Conservation (phyloP, 2,329 filamentous ascomycete genomes). For the Tetracladium maxilliforme region DNA sequence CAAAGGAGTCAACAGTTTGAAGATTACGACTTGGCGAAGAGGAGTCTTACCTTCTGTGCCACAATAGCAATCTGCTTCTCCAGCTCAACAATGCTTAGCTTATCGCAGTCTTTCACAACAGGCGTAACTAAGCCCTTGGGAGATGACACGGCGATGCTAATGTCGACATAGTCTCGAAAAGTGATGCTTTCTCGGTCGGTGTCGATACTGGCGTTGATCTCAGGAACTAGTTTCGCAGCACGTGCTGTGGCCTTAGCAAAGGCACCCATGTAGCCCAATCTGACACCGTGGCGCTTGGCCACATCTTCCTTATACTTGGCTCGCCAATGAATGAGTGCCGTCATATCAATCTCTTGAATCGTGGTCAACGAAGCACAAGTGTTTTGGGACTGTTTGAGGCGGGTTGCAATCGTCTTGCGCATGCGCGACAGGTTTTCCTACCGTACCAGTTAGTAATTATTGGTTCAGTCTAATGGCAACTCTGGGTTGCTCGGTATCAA, state of each 20-base stretch:
- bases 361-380: conserved; percentile 65
- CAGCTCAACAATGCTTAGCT: conserved; percentile 16
- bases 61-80: conserved; percentile 46
- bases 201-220: conserved; percentile 47
- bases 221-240: conserved; percentile 53
- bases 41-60: conserved; percentile 51
- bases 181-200: conserved; percentile 43
- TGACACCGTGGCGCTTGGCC: conserved; percentile 13
- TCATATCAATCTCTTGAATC: too few species aligned
- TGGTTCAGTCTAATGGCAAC: not conserved
- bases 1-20: not conserved
- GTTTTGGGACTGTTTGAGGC: conserved; percentile 54
- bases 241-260: conserved; percentile 57
- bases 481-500: not conserved
- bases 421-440: conserved; percentile 39
- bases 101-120: conserved; percentile 55
- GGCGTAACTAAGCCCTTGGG: conserved; percentile 59
- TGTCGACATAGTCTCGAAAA: conserved; percentile 52
- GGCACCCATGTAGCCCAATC: conserved; percentile 60
- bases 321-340: conserved; percentile 49
- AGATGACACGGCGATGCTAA: conserved; percentile 60
- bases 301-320: conserved; percentile 46
- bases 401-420: conserved; percentile 60
- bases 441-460: too few species aligned
- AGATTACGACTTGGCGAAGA: conserved; percentile 40